phyloP scores from a whole-genome alignment of 2,329 filamentous ascomycete species.

The Neonectria coccinea region DNA sequence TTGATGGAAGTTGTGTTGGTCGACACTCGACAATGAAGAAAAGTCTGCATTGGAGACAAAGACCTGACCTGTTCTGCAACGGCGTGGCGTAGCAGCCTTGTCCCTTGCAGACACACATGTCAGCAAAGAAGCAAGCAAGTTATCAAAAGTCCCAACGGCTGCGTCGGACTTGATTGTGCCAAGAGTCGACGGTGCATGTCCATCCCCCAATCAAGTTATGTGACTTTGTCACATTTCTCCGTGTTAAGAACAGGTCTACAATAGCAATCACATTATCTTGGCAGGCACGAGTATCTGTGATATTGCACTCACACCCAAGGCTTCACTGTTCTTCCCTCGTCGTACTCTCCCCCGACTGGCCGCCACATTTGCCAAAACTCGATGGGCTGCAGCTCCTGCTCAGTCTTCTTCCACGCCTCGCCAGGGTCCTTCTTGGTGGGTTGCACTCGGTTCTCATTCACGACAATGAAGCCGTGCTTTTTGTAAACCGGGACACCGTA shows the following conservation, averaged over 20 bases:
- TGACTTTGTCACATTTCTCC: background rate
- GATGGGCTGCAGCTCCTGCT: constrained; percentile 32
- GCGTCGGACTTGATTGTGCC: background rate
- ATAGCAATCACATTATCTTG: too few species aligned
- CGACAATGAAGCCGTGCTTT: constrained; percentile 39
- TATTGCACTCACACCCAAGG: constrained; percentile 26
- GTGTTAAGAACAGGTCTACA: background rate
- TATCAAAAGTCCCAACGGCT: background rate
- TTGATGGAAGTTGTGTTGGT: background rate
- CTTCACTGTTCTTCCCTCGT: constrained; percentile 32
- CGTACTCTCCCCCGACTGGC: constrained; percentile 34
- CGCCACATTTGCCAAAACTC: constrained; percentile 41
- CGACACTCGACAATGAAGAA: background rate
- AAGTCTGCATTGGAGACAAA: background rate
- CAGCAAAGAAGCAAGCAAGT: background rate
- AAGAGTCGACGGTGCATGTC: background rate
- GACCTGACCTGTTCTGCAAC: background rate
- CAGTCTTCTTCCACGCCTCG: constrained; percentile 33
- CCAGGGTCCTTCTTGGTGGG: constrained; percentile 28
- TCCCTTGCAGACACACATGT: background rate
- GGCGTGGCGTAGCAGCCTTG: background rate
- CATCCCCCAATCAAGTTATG: background rate
- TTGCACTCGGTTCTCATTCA: constrained; percentile 26
- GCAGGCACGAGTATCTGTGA: background rate
- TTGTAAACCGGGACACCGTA: constrained; percentile 38